Evolutionary conservation across 2,329 filamentous ascomycete genomes (phyloP).

Genomic region (Ceratocystis ficicola): DNA sequence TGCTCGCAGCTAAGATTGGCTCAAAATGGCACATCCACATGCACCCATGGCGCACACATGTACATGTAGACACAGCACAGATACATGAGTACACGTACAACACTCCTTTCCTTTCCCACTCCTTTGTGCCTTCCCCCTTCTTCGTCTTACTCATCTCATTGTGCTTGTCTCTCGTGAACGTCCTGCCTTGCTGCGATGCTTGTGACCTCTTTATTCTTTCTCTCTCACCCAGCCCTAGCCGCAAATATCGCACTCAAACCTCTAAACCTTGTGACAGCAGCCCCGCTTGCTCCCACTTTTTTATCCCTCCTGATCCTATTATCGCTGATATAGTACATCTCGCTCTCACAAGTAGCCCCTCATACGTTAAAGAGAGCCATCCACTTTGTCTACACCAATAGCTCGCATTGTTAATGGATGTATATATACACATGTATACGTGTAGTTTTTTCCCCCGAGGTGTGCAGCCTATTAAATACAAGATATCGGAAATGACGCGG

Average conservation of each 20-base stretch:
- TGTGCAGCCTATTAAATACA: neutral
- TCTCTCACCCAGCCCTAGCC: neutral
- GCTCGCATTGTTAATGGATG: no score
- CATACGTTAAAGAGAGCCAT: no score
- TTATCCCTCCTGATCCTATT: conserved; percentile 1
- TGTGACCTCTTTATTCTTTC: neutral
- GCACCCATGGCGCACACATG: neutral
- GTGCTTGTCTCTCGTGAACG: no score
- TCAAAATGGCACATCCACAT: conserved; percentile 6
- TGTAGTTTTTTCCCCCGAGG: neutral
- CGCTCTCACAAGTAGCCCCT: no score
- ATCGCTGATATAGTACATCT: neutral
- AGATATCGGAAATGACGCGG: neutral
- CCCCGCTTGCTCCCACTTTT: neutral
- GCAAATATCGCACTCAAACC: neutral
- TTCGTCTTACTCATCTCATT: no score
- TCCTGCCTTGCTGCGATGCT: no score
- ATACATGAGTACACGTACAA: neutral
- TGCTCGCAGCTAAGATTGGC: conserved; percentile 10
- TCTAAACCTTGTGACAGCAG: neutral
- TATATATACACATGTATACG: no score
- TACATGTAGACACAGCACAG: neutral
- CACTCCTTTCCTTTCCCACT: neutral
- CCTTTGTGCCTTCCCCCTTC: neutral
- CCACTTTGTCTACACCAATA: no score